These are phyloP conservation scores for Boechera divaricarpa DNA, from an alignment of 345 rosid genomes.

Conservation along the genomic window DNA sequence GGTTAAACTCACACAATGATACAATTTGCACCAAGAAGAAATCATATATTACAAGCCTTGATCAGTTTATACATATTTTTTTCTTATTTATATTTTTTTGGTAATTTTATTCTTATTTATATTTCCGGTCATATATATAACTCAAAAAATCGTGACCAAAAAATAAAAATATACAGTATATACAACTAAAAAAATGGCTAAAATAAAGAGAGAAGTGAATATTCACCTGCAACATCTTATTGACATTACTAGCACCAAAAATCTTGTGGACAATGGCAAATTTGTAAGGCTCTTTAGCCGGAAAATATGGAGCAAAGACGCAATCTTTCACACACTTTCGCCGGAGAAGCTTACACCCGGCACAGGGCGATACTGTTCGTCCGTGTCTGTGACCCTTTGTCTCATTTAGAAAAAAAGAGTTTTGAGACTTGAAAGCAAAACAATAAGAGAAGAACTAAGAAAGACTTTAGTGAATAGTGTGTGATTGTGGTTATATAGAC, in stretches of 20 bases:
- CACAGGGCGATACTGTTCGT: slow-evolving; percentile 78
- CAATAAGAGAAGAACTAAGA: slow-evolving; percentile 37
- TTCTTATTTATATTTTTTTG: not conserved
- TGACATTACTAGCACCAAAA: slow-evolving; percentile 98
- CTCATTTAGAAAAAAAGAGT: slow-evolving; percentile 48
- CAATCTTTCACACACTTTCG: slow-evolving; percentile 83
- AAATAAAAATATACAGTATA: not conserved
- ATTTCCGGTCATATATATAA: not conserved
- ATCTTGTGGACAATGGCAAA: slow-evolving; percentile 89
- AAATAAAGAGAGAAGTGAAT: slow-evolving; percentile 2
- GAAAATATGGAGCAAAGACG: slow-evolving; percentile 89
- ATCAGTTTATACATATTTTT: not conserved
- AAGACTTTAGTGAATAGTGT: slow-evolving; percentile 6
- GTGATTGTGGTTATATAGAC: slow-evolving; percentile 40
- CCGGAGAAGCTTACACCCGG: slow-evolving; percentile 89
- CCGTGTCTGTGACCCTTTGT: slow-evolving; percentile 55
- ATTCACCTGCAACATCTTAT: slow-evolving; percentile 86
- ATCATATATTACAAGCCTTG: not conserved
- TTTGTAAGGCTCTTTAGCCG: slow-evolving; percentile 83
- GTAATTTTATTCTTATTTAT: not conserved
- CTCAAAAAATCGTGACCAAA: not conserved
- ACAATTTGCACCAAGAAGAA: slow-evolving; percentile 1
- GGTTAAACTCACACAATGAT: not conserved
- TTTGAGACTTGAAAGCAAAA: slow-evolving; percentile 17
- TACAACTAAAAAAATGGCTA: not conserved